A percentile compares a stretch with the other conserved stretches of the same genome.
These are phyloP conservation scores for Mesotaenium endlicherianum DNA, from an alignment of 139 green algal genomes.

Conservation along the genomic window DNA sequence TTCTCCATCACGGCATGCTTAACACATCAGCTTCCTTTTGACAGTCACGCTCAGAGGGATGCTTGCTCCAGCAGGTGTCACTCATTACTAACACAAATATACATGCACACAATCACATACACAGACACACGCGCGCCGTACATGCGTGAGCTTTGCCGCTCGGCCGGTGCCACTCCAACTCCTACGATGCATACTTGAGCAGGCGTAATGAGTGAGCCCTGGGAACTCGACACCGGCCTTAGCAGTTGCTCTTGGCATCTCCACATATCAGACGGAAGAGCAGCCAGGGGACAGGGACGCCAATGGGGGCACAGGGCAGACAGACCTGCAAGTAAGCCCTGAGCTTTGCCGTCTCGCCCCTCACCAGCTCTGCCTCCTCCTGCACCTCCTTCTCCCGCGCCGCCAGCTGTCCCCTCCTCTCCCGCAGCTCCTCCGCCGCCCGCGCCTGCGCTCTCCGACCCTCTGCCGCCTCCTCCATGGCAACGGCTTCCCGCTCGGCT, in stretches of 20 bases:
- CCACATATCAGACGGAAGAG: not conserved
- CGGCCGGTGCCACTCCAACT: not conserved
- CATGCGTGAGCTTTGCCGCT: not conserved
- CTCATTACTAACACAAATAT: too few species aligned
- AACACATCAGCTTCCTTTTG: too few species aligned
- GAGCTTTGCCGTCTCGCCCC: not conserved
- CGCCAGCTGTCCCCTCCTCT: not conserved
- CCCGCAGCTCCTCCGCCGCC: not conserved
- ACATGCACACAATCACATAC: too few species aligned
- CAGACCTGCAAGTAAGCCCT: constrained; percentile 10
- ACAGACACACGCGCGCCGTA: too few species aligned
- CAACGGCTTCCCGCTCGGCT: not conserved
- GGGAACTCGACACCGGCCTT: not conserved
- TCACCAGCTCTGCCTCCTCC: not conserved
- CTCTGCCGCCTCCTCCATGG: constrained; percentile 9
- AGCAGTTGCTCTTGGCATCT: not conserved
- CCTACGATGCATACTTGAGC: not conserved
- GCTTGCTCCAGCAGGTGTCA: too few species aligned
- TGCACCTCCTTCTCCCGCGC: not conserved
- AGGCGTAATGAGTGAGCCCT: too few species aligned
- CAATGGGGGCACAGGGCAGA: not conserved
- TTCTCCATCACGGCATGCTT: too few species aligned
- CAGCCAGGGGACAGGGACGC: not conserved
- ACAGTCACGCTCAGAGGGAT: too few species aligned
- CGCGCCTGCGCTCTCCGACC: not conserved